Base-by-base conservation (phyloP, 2,329 filamentous ascomycete species). In the Passalora sequoiae region DNA sequence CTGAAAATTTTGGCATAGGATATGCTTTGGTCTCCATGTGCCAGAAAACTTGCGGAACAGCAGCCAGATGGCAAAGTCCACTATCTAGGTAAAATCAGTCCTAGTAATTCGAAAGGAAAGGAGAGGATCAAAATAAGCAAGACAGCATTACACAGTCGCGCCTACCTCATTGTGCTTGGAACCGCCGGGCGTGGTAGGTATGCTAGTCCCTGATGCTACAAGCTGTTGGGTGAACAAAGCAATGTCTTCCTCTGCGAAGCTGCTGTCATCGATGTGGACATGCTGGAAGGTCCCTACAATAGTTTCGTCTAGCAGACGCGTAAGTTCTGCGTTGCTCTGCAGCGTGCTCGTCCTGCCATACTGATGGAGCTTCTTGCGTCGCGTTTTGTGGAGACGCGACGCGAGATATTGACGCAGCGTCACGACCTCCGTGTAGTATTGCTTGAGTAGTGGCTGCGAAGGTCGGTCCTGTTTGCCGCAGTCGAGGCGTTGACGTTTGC, bases 1-100 rank as follows among this genome's bases (percentile, higher is more conserved):
- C 56, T 83, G 79, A 56, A 83, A 94, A 17, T 91, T 91, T 70
- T 94, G 83, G 55, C 87, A 89, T 4, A 98, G 75, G 4, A 95
- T 59, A 66, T 96, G 86, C 38, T 78, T 76, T 1, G 84, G 82
- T 58, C 75, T 77, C 38, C 70, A 63, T 46, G 65, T 66, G 20
- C 64, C 58, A 15, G 61, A 61, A 22, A 72, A 68, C 54, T 76
- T 74, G 9, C 76, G 78, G 63, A 94, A 95, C 2, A 95, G 70
- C 7, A 78, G 73, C 79, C 84, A 89, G 30, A 96, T 78, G 12
- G 69, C 66, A 47, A 70, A 73, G 51, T 74, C 67, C 21, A 75
- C 69, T 53, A 70, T 66, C 70, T 74, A 39, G 36, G 12, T 27
- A 40, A 25, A 40, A 55, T 49, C 49, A 58, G 49, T 53, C 49